Evolutionary conservation across 495 filamentous ascomycete genomes (phyloP), one percentile per base, ranked within the genome.

Genomic region (Hypoxylon fragiforme): DNA sequence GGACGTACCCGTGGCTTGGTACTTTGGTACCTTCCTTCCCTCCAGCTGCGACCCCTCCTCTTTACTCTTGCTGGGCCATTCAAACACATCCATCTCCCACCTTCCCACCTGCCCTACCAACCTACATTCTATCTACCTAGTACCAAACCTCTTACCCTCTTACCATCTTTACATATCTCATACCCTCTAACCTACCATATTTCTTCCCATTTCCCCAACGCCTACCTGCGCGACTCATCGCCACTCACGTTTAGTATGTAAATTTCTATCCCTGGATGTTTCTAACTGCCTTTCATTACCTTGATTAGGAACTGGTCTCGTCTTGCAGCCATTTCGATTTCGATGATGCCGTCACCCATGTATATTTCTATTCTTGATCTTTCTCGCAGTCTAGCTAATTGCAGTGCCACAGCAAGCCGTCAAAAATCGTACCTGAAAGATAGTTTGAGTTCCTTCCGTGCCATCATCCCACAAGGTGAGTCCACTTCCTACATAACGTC

Each of bases 401-500:
- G 16, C 11, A 30, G 50, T 51, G 50, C 40, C 46, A 36, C 37
- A 52, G 42, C 30, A 38, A 54, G 40, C 57, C 18, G 40, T n/a
- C n/a, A n/a, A 26, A 55, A 61, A 36, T 50, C 45, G 34, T 40
- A 54, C 50, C 24, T 45, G 52, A 13, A 28, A 51, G 40, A 49
- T 38, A 48, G 45, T 42, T 50, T 48, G 48, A 57, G 47, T 56
- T 45, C 35, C 42, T 37, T 48, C 36, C 15, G 44, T 37, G 22
- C 46, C 57, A 47, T 57, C 58, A 57, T 57, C 52, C 52, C 58
- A 62, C 38, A 53, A 62, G 58, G 58, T 62, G 52, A 62, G 58
- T 62, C 52, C 58, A 62, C 58, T 62, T 61, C 42, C 37, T 55
- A n/a, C n/a, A n/a, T n/a, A n/a, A n/a, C n/a, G n/a, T n/a, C n/a